A percentile compares a stretch with the other conserved stretches of the same genome.
These are phyloP conservation scores for Didymella lethalis DNA, from an alignment of 2,329 filamentous ascomycete genomes.

Conservation along the genomic window DNA sequence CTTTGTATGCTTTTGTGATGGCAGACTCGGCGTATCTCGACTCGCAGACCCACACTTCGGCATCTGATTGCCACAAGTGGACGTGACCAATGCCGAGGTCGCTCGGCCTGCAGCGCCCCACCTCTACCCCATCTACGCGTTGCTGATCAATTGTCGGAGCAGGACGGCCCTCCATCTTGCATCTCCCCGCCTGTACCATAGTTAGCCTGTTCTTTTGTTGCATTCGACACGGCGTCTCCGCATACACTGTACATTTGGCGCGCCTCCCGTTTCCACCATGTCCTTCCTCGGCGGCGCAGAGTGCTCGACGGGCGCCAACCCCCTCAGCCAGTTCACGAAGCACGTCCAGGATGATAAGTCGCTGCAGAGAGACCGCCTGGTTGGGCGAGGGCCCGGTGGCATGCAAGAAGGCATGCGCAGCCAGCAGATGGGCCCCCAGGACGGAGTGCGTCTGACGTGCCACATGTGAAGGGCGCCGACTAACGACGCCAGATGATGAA, in stretches of 20 bases:
- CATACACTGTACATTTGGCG: constrained; percentile 5
- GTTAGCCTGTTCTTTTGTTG: constrained; percentile 13
- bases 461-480: not conserved
- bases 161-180: constrained; percentile 9
- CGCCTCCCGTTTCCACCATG: constrained; percentile 64
- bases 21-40: not conserved
- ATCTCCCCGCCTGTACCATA: constrained; percentile 12
- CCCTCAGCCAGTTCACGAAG: constrained; percentile 96
- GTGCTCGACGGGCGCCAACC: constrained; percentile 95
- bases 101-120: constrained; percentile 19
- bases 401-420: constrained; percentile 81
- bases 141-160: constrained; percentile 31
- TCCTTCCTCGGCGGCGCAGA: constrained; percentile 95
- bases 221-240: constrained; percentile 9
- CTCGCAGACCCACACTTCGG: not conserved
- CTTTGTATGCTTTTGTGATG: too few relatives aligned
- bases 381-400: constrained; percentile 74
- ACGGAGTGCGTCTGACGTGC: constrained; percentile 55
- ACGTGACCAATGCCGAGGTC: constrained; percentile 17
- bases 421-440: constrained; percentile 72
- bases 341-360: constrained; percentile 97
- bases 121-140: constrained; percentile 27
- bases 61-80: constrained; percentile 16
- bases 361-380: constrained; percentile 87
- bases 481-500: constrained; percentile 77